phyloP scores from a whole-genome alignment of 225 moss, liverwort and hornwort genomes.

The Thuidium tamariscinum region DNA sequence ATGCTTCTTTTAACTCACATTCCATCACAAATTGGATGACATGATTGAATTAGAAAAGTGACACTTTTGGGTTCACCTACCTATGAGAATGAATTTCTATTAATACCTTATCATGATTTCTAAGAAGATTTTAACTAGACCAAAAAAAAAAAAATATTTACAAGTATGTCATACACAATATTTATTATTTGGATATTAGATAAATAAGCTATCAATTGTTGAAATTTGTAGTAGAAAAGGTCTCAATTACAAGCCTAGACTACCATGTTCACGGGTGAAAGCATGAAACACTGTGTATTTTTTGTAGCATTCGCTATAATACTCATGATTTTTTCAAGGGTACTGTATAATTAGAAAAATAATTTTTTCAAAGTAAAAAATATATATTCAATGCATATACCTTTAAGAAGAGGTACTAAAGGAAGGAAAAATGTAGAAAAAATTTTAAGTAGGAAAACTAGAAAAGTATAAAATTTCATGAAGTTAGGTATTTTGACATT shows the following conservation, averaged over 20 bases:
- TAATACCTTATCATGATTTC: neutral
- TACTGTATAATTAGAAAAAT: too few relatives aligned
- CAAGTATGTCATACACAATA: neutral
- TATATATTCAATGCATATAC: too few relatives aligned
- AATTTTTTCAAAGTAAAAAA: too few relatives aligned
- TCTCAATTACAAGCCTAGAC: neutral
- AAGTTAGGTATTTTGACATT: too few relatives aligned
- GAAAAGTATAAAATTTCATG: too few relatives aligned
- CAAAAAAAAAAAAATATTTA: neutral
- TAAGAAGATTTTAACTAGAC: neutral
- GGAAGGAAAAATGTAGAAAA: too few relatives aligned
- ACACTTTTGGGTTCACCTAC: rapidly evolving
- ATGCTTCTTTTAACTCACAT: rapidly evolving
- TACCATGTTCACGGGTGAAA: too few relatives aligned
- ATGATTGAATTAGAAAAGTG: neutral
- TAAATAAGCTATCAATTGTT: neutral
- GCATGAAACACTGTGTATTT: too few relatives aligned
- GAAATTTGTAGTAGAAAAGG: neutral
- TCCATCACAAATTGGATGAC: neutral
- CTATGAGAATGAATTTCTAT: neutral
- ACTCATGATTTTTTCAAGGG: too few relatives aligned
- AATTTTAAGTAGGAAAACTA: too few relatives aligned
- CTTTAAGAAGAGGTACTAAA: too few relatives aligned
- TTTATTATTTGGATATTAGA: neutral
- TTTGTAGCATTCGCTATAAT: too few relatives aligned